Conservation (phyloP, 768 basidiomycete species). For the Hemileccinum rubropunctum region DNA sequence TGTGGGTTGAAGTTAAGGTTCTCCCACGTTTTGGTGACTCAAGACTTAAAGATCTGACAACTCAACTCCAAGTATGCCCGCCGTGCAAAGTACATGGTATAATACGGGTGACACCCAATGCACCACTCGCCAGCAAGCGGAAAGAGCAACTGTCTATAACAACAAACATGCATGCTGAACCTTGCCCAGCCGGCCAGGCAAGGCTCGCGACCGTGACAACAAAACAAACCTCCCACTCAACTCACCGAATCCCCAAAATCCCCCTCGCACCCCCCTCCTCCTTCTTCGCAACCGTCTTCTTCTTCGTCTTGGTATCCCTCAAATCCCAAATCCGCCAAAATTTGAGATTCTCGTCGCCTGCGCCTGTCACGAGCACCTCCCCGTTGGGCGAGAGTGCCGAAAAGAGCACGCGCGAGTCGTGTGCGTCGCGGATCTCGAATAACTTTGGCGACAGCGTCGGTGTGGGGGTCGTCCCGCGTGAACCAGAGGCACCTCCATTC, state of each 20-base stretch:
- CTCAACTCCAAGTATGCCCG: no score
- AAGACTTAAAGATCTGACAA: no score
- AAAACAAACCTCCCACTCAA: background rate
- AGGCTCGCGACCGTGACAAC: background rate
- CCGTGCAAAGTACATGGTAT: no score
- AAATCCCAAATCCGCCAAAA: conserved; percentile 90
- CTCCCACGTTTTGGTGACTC: no score
- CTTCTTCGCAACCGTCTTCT: conserved; percentile 26
- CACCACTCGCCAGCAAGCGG: no score
- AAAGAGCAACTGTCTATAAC: no score
- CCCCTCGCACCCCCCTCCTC: conserved; percentile 35
- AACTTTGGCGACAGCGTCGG: conserved; percentile 20
- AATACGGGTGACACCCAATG: no score
- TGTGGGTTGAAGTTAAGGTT: no score
- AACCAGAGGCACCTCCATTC: conserved; percentile 23
- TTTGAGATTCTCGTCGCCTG: conserved; percentile 95
- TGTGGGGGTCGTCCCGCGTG: conserved; percentile 16
- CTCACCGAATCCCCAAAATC: conserved; percentile 37
- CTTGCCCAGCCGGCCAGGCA: background rate
- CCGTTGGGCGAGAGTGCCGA: conserved; percentile 85
- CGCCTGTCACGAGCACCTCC: conserved; percentile 88
- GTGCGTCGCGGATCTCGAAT: conserved; percentile 79
- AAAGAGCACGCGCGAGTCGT: conserved; percentile 87
- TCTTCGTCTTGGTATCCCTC: conserved; percentile 35
- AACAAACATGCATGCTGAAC: no score